Evolutionary conservation across 2,329 filamentous ascomycete genomes (phyloP).

Genomic region (Paramyrothecium sp.): DNA sequence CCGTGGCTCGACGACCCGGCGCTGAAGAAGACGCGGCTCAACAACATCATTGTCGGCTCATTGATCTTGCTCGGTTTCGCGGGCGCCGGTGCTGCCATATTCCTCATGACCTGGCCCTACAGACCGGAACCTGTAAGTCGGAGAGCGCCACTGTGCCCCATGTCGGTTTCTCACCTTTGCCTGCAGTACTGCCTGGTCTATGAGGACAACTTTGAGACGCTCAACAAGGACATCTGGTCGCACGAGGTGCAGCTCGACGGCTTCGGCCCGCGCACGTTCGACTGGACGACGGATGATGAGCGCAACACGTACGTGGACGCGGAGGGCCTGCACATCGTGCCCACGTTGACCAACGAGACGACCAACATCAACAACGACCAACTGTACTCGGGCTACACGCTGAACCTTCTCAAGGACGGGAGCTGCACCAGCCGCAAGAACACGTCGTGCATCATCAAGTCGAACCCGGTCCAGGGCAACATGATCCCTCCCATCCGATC

Average conservation of each 20-base stretch:
- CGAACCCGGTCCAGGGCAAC: constrained; percentile 38
- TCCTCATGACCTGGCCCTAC: constrained; percentile 24
- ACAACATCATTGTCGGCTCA: constrained; percentile 30
- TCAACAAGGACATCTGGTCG: constrained; percentile 45
- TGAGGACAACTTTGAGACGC: constrained; percentile 45
- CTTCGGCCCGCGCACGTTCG: constrained; percentile 49
- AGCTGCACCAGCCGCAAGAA: constrained; percentile 37
- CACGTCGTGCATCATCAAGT: constrained; percentile 34
- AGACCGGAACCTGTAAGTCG: constrained; percentile 15
- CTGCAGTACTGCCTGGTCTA: constrained; percentile 47
- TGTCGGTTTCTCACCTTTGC: background rate
- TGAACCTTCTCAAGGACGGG: constrained; percentile 39
- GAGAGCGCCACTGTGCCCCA: background rate
- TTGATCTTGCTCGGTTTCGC: constrained; percentile 30
- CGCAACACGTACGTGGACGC: constrained; percentile 46
- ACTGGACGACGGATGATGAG: constrained; percentile 50
- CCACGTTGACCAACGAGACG: constrained; percentile 44
- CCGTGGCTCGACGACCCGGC: constrained; percentile 27
- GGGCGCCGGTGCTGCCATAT: constrained; percentile 30
- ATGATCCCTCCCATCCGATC: constrained; percentile 50
- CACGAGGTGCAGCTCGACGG: constrained; percentile 44
- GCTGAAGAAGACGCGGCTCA: constrained; percentile 29
- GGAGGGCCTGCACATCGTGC: constrained; percentile 53
- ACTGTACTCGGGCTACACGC: constrained; percentile 35
- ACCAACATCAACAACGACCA: constrained; percentile 36